Evolutionary conservation across 768 basidiomycete species (phyloP), one percentile per base, ranked within the genome.

Genomic region (Leccinum fibrillosum): DNA sequence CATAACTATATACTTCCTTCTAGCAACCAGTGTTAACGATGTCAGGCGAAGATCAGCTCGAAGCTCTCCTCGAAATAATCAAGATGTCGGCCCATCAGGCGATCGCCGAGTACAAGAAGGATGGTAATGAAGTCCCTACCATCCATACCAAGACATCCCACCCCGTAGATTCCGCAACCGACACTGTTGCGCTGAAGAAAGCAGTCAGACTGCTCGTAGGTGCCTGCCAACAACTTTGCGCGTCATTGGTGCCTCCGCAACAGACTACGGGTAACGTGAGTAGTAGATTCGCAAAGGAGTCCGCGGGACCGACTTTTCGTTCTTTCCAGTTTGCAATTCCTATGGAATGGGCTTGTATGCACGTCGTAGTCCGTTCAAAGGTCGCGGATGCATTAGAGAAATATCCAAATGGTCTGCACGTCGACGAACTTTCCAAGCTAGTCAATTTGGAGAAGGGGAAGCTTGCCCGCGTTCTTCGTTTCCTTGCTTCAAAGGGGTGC

Each of bases 401-500:
- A 39, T 39, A 39, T 39, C 17, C 37, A n/a, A 39, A 39, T 39
- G 37, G 37, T 39, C 8, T 39, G 8, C 37, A 39, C 37, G 17
- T 39, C 37, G 4, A 39, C 17, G 37, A n/a, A 9, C 37, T 39
- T 39, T 39, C 37, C 17, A 39, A 39, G 37, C 8, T n/a, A 9
- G 37, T 39, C 7, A 17, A 15, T 35, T 35, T 35, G 37, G 37
- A 39, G 37, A n/a, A 39, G 17, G 37, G 17, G 17, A 39, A 39
- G 37, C 37, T 64, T 19, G 51, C 62, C 39, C 71, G 70, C 3
- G 52, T 74, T 26, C 62, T 74, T 19, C 69, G 74, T 34, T 55
- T 65, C 7, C 72, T 74, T 28, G 63, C 73, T 0, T 63, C 65
- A 7, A 67, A 66, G 30, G 69, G 72, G 13, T 71, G 65, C 47